Base-by-base conservation (phyloP, 2,329 filamentous ascomycete species). In the Colletotrichum cordylinicola region DNA sequence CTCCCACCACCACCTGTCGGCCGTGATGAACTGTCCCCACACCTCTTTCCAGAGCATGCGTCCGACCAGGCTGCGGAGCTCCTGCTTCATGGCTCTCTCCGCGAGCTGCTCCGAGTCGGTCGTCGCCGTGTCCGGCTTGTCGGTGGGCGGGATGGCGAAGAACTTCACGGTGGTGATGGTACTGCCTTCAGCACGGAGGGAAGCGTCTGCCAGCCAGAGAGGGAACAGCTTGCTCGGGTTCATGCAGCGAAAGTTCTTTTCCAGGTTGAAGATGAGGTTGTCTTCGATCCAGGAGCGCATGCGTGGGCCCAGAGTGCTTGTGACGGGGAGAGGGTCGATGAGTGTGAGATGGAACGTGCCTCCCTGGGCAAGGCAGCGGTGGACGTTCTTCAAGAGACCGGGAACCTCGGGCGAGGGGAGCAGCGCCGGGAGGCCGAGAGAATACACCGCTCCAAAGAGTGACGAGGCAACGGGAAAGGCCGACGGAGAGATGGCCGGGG, bases 201-300 rank as follows among this genome's bases (percentile, higher is more conserved):
- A 87, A 2, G 89, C 91, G 31, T 91, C 88, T 0, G 85, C 85
- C 18, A 94, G 85, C 90, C 92, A 93, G 33, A 86, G 83, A 0
- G 91, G 90, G 56, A 94, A 89, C 3, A 91, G 83, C 12, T 87
- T 87, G 48, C 87, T 90, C 0, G 93, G 93, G 69, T 89, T 91
- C 7, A 88, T 88, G 78, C 91, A 93, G 10, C 90, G 88, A 72
- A 91, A 92, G 18, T 88, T 85, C 27, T 86, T 86, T 79, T 92
- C 90, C 0, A 94, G 83, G 72, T 92, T 92, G 8, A 90, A 81
- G 3, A 93, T 81, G 1, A 94, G 85, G 67, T 93, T 86, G 5
- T 90, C 86, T 58, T 93, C 90, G 4, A 94, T 84, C 93, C 93
- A 94, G 1, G 85, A 82, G 43, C 89, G 86, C 80, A 94, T 84